A percentile compares a stretch with the other conserved stretches of the same genome.
phyloP scores from a whole-genome alignment of 164 flowering plant species.

The Warburgia ugandensis region DNA sequence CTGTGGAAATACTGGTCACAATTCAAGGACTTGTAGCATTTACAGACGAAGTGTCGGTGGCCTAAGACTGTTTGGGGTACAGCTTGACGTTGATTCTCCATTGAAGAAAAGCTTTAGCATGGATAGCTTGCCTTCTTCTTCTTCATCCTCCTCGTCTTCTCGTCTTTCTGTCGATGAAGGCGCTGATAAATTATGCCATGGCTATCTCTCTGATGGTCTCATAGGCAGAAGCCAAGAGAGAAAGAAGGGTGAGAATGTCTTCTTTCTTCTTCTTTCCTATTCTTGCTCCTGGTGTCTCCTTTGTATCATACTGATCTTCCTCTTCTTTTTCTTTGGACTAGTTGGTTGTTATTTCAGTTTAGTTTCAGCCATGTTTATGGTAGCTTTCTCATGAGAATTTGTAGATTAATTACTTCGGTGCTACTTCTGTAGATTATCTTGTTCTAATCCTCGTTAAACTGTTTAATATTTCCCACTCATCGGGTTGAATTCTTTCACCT shows the following conservation, averaged over 20 bases:
- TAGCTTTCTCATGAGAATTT: no score
- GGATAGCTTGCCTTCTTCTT: slow-evolving; percentile 45
- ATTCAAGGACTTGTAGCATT: slow-evolving; percentile 63
- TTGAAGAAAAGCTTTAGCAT: slow-evolving; percentile 63
- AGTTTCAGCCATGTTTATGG: no score
- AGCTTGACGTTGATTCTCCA: slow-evolving; percentile 37
- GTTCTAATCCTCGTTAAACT: no score
- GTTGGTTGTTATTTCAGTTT: background rate
- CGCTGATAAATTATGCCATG: slow-evolving; percentile 30
- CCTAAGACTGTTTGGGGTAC: slow-evolving; percentile 71
- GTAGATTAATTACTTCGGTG: no score
- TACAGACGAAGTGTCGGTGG: slow-evolving; percentile 24
- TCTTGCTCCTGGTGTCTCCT: no score
- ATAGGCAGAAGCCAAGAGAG: slow-evolving; percentile 38
- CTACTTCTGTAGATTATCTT: no score
- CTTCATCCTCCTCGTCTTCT: slow-evolving; percentile 29
- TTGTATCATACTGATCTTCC: background rate
- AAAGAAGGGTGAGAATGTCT: slow-evolving; percentile 46
- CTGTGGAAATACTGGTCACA: slow-evolving; percentile 80
- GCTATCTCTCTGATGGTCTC: slow-evolving; percentile 61
- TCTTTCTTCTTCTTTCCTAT: no score
- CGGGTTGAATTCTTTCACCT: no score
- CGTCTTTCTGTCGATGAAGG: slow-evolving; percentile 23
- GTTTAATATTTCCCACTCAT: no score
- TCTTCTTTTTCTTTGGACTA: background rate